Evolutionary conservation across 2,329 filamentous ascomycete genomes (phyloP), one percentile per base, ranked within the genome.

Genomic region (Pseudocercospora vitis): DNA sequence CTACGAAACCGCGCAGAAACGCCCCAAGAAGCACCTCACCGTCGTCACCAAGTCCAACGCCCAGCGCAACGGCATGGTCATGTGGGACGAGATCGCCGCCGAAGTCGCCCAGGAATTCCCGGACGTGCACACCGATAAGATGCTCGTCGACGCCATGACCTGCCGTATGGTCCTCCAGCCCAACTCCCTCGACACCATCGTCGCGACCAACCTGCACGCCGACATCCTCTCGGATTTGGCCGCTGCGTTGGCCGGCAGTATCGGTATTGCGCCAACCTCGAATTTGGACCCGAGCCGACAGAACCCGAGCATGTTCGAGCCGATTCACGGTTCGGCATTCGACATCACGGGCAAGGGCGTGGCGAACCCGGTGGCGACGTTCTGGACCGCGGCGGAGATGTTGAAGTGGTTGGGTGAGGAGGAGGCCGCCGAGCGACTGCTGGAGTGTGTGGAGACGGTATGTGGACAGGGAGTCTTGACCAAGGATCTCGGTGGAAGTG

Each of bases 141-240:
- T 85, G 80, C 73, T 86, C 16, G 83, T 86, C 4, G 83, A 85
- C 66, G 82, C 83, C 5, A 84, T 86, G 82, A 86, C 83, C 1
- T 79, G 80, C 9, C 74, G 81, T 11, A 86, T 86, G 81, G 80
- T 83, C 1, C 67, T 83, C 31, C 79, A 83, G 63, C 82, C 83
- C 0, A 73, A 81, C 62, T 77, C 73, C 0, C 63, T 86, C 11
- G 83, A 86, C 60, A 85, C 82, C 0, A 82, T 86, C 56, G 83
- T 86, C 18, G 83, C 81, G 1, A 83, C 80, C 3, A 86, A 86
- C 59, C 64, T 85, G 63, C 70, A 73, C 40, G 84, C 84, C 3
- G 85, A 88, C 60, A 88, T 88, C 44, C 77, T 89, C 2, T 86
- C 84, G 0, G 85, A 89, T 63, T 73, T 89, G 11, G 86, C 85